A percentile compares a stretch with the other conserved stretches of the same genome.
phyloP scores from a whole-genome alignment of 306 rosid species.

The Lathyrus aphaca region DNA sequence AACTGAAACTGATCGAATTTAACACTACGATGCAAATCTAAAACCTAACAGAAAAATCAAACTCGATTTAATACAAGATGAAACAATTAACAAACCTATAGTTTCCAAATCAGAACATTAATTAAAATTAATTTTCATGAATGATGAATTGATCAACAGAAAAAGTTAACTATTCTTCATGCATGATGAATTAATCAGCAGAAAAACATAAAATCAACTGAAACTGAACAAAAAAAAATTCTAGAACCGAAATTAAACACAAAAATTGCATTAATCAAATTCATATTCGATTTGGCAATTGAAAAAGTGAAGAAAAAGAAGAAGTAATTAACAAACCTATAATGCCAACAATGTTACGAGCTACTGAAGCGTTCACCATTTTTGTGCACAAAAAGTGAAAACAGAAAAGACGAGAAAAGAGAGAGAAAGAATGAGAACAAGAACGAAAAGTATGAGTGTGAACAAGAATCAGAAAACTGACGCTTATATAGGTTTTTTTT shows the following conservation, averaged over 20 bases:
- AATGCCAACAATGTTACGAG: conserved; percentile 53
- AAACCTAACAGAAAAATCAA: too few relatives aligned
- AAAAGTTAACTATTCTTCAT: background rate
- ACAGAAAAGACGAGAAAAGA: conserved; percentile 7
- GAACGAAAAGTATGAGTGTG: background rate
- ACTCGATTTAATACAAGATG: too few relatives aligned
- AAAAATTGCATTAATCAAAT: background rate
- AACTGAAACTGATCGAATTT: too few relatives aligned
- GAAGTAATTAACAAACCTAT: conserved; percentile 4
- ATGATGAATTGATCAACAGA: background rate
- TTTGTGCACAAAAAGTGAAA: background rate
- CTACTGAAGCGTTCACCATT: conserved; percentile 45
- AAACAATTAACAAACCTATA: too few relatives aligned
- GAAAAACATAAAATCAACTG: background rate
- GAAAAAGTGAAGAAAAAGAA: background rate
- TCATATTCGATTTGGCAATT: background rate
- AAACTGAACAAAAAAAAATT: too few relatives aligned
- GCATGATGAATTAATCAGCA: background rate
- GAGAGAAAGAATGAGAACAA: background rate
- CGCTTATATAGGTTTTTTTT: background rate
- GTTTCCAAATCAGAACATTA: too few relatives aligned
- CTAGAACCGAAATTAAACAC: background rate
- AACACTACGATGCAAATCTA: too few relatives aligned
- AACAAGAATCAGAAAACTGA: background rate
- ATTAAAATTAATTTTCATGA: background rate